Evolutionary conservation across 2,329 filamentous ascomycete genomes (phyloP).

Genomic region (Grosmannia penicillata): DNA sequence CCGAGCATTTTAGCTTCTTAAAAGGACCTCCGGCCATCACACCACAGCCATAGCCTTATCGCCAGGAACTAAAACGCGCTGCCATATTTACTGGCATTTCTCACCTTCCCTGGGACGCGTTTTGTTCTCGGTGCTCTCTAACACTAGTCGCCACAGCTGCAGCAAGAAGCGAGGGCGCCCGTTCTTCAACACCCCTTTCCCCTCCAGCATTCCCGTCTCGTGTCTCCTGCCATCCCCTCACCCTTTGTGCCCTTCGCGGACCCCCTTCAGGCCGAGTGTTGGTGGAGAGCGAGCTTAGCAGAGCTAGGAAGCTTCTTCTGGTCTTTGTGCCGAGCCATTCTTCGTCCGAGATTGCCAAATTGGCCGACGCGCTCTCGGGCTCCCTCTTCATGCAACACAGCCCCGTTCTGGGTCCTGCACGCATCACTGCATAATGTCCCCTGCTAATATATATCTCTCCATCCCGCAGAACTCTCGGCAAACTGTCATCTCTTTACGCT

Average conservation of each 20-base stretch:
- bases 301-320: background rate
- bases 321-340: background rate
- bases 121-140: background rate
- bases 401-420: background rate
- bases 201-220: background rate
- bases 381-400: background rate
- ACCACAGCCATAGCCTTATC: background rate
- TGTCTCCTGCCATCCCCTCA: background rate
- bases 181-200: constrained; percentile 1
- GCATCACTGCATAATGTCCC: background rate
- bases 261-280: background rate
- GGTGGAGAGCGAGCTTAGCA: background rate
- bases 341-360: background rate
- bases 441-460: constrained; percentile 12
- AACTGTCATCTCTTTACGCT: constrained; percentile 18
- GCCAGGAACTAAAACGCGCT: background rate
- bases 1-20: too few relatives aligned
- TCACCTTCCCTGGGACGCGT: background rate
- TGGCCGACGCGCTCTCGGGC: background rate
- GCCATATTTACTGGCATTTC: background rate
- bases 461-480: constrained; percentile 21
- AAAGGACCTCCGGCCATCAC: too few relatives aligned
- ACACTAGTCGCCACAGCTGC: background rate
- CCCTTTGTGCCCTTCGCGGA: background rate
- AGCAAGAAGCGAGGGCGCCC: background rate